phyloP scores from a whole-genome alignment of 768 basidiomycete species.

The Suillus subluteus region DNA sequence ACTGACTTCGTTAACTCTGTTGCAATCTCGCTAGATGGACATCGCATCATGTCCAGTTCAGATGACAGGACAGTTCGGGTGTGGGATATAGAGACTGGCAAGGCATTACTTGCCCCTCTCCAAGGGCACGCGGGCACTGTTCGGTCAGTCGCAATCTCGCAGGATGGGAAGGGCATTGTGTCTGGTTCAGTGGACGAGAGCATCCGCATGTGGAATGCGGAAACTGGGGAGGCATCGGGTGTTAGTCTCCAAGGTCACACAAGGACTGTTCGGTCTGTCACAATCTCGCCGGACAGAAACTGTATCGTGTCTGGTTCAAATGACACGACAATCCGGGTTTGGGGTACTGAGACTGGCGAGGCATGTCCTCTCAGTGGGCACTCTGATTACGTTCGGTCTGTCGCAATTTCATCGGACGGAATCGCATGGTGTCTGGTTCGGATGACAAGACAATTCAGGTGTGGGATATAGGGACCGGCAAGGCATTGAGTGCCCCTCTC shows the following conservation, averaged over 20 bases:
- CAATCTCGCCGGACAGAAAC: background rate
- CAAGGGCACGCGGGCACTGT: background rate
- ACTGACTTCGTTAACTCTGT: background rate
- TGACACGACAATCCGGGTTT: background rate
- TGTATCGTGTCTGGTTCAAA: background rate
- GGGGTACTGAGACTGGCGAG: background rate
- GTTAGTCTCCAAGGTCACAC: background rate
- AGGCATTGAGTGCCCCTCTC: background rate
- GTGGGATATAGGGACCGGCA: background rate
- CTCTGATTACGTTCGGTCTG: background rate
- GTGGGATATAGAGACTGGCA: background rate
- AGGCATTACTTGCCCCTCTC: background rate
- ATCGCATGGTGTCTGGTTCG: background rate
- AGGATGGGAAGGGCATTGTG: background rate
- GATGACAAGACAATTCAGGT: background rate
- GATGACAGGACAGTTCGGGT: background rate
- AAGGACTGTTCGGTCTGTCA: background rate
- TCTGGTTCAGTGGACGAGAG: background rate
- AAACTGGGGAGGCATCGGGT: background rate
- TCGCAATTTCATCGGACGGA: background rate
- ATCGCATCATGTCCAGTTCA: constrained; percentile 10
- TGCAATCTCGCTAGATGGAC: constrained; percentile 10
- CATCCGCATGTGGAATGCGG: background rate
- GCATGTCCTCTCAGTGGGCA: background rate
- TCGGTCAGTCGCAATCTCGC: background rate